phyloP scores from a whole-genome alignment of 805 yeast species.

The Spathaspora boniae region DNA sequence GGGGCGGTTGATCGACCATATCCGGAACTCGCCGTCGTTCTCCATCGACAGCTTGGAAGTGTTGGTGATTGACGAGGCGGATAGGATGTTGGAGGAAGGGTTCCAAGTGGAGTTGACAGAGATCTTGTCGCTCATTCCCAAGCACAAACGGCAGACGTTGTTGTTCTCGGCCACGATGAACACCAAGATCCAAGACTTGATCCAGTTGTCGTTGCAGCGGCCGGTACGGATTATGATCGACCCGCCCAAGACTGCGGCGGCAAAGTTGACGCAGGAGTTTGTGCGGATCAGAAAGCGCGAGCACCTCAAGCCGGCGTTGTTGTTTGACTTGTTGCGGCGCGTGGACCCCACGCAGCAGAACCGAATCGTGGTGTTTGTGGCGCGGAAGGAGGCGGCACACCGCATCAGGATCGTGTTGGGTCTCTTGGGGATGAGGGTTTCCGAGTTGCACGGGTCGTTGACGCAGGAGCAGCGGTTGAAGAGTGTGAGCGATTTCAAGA shows the following conservation, averaged over 20 bases:
- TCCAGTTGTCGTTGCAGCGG: constrained; percentile 79
- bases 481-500: constrained; percentile 79
- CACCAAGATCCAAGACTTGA: constrained; percentile 81
- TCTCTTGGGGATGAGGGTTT: constrained; percentile 68
- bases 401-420: constrained; percentile 73
- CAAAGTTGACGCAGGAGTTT: constrained; percentile 89
- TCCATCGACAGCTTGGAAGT: constrained; percentile 89
- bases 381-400: constrained; percentile 90
- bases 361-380: constrained; percentile 85
- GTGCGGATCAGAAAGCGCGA: constrained; percentile 93
- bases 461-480: constrained; percentile 90
- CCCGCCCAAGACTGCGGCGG: constrained; percentile 93
- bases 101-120: constrained; percentile 94
- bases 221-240: constrained; percentile 96
- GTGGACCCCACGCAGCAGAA: constrained; percentile 60
- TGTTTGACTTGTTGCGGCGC: constrained; percentile 66
- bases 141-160: constrained; percentile 84
- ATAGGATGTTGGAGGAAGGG: constrained; percentile 98
- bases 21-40: constrained; percentile 91
- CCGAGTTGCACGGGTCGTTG: constrained; percentile 80
- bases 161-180: constrained; percentile 98
- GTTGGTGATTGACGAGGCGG: constrained; percentile 95
- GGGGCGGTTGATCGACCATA: constrained; percentile 96
- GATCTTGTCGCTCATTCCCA: constrained; percentile 80
- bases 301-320: constrained; percentile 73